A percentile compares a stretch with the other conserved stretches of the same genome.
These are phyloP conservation scores for Wickerhamiella nectarea DNA, from an alignment of 805 yeast genomes.

Conservation along the genomic window DNA sequence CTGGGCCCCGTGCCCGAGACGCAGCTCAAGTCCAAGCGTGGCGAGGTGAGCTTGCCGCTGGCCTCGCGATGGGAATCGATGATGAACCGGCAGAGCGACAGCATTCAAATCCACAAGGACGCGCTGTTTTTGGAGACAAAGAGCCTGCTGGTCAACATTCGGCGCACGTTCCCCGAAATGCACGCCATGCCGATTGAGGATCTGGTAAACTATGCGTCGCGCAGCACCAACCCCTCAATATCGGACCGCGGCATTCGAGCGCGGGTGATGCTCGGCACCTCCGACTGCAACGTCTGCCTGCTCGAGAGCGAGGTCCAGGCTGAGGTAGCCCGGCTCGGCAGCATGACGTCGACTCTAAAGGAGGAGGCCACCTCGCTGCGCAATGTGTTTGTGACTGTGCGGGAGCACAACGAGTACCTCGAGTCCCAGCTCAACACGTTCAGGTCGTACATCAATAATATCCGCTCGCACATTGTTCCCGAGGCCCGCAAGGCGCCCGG, in stretches of 20 bases:
- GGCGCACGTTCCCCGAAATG: constrained; percentile 25
- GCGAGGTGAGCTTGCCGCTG: constrained; percentile 23
- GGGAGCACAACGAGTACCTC: constrained; percentile 28
- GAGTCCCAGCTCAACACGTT: constrained; percentile 27
- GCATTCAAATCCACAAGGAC: constrained; percentile 23
- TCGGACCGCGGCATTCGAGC: constrained; percentile 26
- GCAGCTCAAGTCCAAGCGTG: constrained; percentile 21
- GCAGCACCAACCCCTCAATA: constrained; percentile 20
- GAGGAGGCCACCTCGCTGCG: constrained; percentile 24
- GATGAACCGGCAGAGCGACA: constrained; percentile 20
- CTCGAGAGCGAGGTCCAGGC: constrained; percentile 25
- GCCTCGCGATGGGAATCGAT: constrained; percentile 25
- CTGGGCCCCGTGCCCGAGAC: constrained; percentile 24
- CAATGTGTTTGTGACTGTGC: constrained; percentile 23
- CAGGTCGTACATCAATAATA: constrained; percentile 26
- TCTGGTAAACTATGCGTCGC: constrained; percentile 25
- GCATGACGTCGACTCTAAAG: constrained; percentile 22
- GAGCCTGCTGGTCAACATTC: constrained; percentile 25
- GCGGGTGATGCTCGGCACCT: constrained; percentile 22
- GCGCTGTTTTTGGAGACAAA: constrained; percentile 27
- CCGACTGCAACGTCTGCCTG: constrained; percentile 19
- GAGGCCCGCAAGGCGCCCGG: constrained; percentile 11
- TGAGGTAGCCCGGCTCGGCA: constrained; percentile 26
- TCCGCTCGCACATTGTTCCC: constrained; percentile 18
- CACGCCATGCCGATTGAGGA: constrained; percentile 15